A percentile compares a stretch with the other conserved stretches of the same genome.
These are phyloP conservation scores for Fimicolochytrium jonesii DNA, from an alignment of 192 early-diverging fungal species.

Conservation along the genomic window DNA sequence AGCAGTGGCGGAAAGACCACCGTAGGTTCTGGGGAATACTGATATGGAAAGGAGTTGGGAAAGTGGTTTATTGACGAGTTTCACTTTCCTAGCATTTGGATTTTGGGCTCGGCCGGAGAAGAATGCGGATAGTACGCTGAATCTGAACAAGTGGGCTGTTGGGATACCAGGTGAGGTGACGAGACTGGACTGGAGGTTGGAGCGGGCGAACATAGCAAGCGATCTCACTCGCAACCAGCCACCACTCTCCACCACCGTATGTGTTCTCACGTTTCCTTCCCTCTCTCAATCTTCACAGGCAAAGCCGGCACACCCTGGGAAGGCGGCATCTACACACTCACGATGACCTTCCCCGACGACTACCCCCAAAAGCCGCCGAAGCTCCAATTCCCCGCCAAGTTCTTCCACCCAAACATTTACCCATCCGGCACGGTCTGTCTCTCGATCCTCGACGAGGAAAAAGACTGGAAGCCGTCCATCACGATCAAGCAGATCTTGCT, in stretches of 20 bases:
- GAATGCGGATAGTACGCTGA: constrained; percentile 69
- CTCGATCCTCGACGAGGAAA: constrained; percentile 92
- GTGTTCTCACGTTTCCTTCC: no score
- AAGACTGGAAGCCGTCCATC: constrained; percentile 75
- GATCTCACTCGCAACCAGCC: no score
- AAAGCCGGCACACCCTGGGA: constrained; percentile 69
- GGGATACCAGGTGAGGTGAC: constrained; percentile 68
- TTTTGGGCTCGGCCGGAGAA: constrained; percentile 92
- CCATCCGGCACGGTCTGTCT: constrained; percentile 97
- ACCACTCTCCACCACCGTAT: no score
- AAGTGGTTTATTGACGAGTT: not conserved
- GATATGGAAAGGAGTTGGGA: not conserved
- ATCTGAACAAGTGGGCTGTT: constrained; percentile 80
- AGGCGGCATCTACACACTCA: constrained; percentile 78
- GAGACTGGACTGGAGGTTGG: no score
- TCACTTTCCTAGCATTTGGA: constrained; percentile 51
- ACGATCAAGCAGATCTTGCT: constrained; percentile 96
- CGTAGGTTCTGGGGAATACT: constrained; percentile 36
- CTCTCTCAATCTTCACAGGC: constrained; percentile 24
- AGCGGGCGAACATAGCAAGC: no score
- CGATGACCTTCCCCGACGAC: constrained; percentile 80
- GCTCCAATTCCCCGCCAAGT: constrained; percentile 45
- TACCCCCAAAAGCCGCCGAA: constrained; percentile 87
- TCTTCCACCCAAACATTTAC: constrained; percentile 82
- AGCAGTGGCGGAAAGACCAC: constrained; percentile 97